Percentiles rank a stretch among this genome's conserved stretches.
These are phyloP conservation scores for Allantophomopsis lycopodina DNA, from an alignment of 2,329 filamentous ascomycete genomes.

Conservation along the genomic window DNA sequence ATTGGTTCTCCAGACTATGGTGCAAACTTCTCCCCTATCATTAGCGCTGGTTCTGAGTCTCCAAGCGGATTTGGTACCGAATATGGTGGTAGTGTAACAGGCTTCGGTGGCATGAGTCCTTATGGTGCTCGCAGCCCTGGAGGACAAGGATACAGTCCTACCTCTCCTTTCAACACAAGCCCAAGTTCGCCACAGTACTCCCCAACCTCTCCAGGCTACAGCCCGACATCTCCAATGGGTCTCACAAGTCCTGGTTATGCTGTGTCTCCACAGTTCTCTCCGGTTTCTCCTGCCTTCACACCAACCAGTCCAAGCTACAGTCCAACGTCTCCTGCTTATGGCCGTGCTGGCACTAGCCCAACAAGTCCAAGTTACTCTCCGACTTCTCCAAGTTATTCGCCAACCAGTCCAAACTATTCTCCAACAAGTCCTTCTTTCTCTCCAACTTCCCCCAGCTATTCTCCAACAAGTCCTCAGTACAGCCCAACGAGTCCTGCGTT, in stretches of 20 bases:
- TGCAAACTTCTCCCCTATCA: conserved; percentile 64
- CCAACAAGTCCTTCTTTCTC: conserved; percentile 50
- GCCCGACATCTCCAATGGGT: conserved; percentile 41
- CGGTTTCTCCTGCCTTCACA: conserved; percentile 28
- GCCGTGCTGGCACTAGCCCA: conserved; percentile 1
- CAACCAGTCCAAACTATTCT: conserved; percentile 34
- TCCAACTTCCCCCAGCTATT: conserved; percentile 50
- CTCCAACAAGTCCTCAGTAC: conserved; percentile 37
- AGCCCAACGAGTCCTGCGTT: conserved; percentile 3
- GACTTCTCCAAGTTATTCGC: conserved; percentile 51
- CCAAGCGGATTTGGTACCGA: conserved; percentile 50
- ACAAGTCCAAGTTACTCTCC: conserved; percentile 19
- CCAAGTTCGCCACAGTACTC: conserved; percentile 32
- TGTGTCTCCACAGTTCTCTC: conserved; percentile 42
- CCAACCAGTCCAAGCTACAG: conserved; percentile 10
- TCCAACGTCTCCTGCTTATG: conserved; percentile 12
- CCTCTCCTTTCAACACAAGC: conserved; percentile 28
- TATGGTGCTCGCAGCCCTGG: conserved; percentile 53
- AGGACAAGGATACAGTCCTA: conserved; percentile 29
- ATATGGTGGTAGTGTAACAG: conserved; percentile 33
- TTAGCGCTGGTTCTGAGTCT: conserved; percentile 58
- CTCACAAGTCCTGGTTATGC: conserved; percentile 38
- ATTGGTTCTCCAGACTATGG: conserved; percentile 44
- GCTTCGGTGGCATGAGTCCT: conserved; percentile 47
- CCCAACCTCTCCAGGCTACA: conserved; percentile 18